A percentile compares a stretch with the other conserved stretches of the same genome.
Conservation (phyloP, 1,139 yeast genomes). For the Blastobotrys ciferrii region DNA sequence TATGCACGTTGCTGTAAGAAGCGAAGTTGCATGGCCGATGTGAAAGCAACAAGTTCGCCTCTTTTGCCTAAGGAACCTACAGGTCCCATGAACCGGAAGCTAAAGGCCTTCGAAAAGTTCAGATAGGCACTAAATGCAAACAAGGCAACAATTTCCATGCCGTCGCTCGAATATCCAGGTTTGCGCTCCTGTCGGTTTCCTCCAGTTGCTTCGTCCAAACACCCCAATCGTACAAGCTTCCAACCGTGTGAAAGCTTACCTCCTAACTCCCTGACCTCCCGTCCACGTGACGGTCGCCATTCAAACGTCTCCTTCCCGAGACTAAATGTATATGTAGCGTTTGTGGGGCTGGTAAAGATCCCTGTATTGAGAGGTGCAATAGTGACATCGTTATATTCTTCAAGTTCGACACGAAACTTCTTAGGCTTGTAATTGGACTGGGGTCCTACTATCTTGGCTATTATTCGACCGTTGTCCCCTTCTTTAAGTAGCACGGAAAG, state of each 20-base stretch:
- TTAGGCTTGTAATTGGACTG: neutral
- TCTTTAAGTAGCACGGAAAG: neutral
- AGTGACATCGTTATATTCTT: neutral
- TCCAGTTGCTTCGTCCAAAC: neutral
- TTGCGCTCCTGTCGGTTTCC: neutral
- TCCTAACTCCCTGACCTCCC: neutral
- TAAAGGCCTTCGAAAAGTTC: neutral
- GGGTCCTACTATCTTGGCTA: neutral
- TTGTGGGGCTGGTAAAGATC: neutral
- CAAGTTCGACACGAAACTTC: neutral
- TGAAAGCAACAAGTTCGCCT: neutral
- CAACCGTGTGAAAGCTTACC: neutral
- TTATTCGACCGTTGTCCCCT: neutral
- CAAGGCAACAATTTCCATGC: neutral
- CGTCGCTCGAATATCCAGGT: neutral
- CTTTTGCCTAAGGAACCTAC: neutral
- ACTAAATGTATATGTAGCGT: neutral
- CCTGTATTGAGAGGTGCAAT: neutral
- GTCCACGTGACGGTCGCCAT: neutral
- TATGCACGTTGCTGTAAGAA: neutral
- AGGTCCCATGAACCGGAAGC: neutral
- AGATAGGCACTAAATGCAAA: neutral
- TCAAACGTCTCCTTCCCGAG: neutral
- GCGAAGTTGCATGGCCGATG: neutral
- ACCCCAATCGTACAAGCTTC: neutral